Base-by-base conservation (phyloP, 768 basidiomycete genomes). In the Tulasnella sp. region DNA sequence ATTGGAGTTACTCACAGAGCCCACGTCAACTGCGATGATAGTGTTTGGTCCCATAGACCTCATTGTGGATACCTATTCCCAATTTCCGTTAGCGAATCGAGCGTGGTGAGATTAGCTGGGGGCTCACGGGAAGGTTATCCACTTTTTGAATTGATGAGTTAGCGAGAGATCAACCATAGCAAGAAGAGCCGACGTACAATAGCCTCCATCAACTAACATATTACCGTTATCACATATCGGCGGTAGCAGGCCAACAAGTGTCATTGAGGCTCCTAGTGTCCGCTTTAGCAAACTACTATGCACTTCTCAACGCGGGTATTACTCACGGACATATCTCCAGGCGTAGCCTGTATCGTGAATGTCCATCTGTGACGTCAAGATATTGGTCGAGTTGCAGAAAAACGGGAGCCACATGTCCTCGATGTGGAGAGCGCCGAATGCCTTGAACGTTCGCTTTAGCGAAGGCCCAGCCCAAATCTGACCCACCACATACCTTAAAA, bases 401-500 rank as follows among this genome's bases (percentile, higher is more conserved):
- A 92, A 98, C 5, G 97, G 98, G 8, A 99, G 88, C 98, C 97
- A 99, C 94, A 98, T 97, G 86, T 98, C 97, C 86, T 96, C 94
- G 58, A 96, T 96, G 48, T 76, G 64, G 34, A n/a, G 46, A 14
- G 76, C 54, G 72, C 73, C 73, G 24, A 22, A 73, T 40, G 72
- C 82, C 80, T 82, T n/a, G 73, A 69, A 60, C 11, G 8, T 31
- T 46, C 22, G 54, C 16, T 31, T 41, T 31, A 48, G 40, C 14
- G 16, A 40, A 44, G 12, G 37, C n/a, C 24, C 2, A 37, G 1
- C 31, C 28, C 42, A 72, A n/a, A 20, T 69, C 34, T 44, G 16
- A 28, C 28, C n/a, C 74, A 77, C 84, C 5, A 40, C 81, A 24
- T 5, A 91, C 94, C 90, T 97, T 97, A 88, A 96, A 99, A 80